Evolutionary conservation across 257 asterid species (phyloP).

Genomic region (Nicotiana noctiflora): DNA sequence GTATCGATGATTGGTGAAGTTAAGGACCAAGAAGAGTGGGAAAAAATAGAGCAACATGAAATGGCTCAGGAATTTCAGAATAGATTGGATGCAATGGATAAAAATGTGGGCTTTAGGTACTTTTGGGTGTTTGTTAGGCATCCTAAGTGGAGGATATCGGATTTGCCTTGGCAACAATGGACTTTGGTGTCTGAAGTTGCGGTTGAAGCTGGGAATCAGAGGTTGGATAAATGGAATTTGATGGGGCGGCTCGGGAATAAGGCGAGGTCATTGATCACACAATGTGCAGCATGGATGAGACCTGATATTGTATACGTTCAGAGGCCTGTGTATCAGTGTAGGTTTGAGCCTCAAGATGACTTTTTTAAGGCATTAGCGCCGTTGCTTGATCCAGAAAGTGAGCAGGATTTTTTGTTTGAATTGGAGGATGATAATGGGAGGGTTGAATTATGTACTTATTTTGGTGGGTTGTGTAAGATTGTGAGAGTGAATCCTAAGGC

Average conservation of each 20-base stretch:
- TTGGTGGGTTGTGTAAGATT: slow-evolving; percentile 79
- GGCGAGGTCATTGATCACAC: slow-evolving; percentile 60
- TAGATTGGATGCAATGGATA: slow-evolving; percentile 55
- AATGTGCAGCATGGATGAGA: slow-evolving; percentile 97
- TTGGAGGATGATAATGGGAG: slow-evolving; percentile 63
- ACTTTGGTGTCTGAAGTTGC: slow-evolving; percentile 83
- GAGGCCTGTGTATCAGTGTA: slow-evolving; percentile 85
- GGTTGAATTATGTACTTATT: slow-evolving; percentile 73
- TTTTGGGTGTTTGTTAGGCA: slow-evolving; percentile 97
- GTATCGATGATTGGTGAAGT: slow-evolving; percentile 81
- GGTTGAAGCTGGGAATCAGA: slow-evolving; percentile 69
- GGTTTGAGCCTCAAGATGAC: slow-evolving; percentile 86
- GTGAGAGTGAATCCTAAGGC: slow-evolving; percentile 76
- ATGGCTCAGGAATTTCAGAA: slow-evolving; percentile 67
- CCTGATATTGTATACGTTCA: slow-evolving; percentile 83
- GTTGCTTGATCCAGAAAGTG: slow-evolving; percentile 74
- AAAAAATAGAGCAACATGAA: slow-evolving; percentile 80
- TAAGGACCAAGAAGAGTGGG: slow-evolving; percentile 89
- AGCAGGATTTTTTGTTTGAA: slow-evolving; percentile 63
- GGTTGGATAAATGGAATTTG: slow-evolving; percentile 92
- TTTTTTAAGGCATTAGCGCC: slow-evolving; percentile 57
- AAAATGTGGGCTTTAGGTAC: slow-evolving; percentile 35
- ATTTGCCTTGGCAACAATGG: slow-evolving; percentile 94
- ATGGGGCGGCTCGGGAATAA: slow-evolving; percentile 92
- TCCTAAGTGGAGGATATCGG: slow-evolving; percentile 82